Evolutionary conservation across 1,284 basidiomycete genomes (phyloP), one percentile per base, ranked within the genome.

Genomic region (Gastroboletus turbinatus): DNA sequence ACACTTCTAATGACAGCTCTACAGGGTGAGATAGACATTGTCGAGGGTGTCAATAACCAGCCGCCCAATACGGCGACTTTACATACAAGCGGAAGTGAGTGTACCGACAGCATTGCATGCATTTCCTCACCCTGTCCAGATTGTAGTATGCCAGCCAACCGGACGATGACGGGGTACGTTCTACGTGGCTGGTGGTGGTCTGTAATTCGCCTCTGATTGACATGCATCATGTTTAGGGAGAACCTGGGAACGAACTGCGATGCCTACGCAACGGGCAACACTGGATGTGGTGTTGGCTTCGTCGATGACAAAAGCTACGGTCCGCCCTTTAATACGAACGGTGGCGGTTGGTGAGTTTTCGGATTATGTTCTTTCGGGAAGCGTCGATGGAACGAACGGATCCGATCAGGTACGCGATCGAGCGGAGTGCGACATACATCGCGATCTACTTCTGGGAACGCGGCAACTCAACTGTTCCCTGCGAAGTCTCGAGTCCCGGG

Each of bases 31-130:
- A 76, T 87, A 35, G 87, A 88, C 67, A 85, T 88, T 50, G 56
- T 88, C 33, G 87, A 90, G 69, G 85, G 82, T 17, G 81, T 87
- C 30, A 87, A 88, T 62, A 78, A 81, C 60, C 72, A 77, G 60
- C 67, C 72, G 0, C 76, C 82, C 11, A 82, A 90, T 64, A 73
- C 75, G 51, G 76, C 78, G 3, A 86, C 84, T 13, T 70, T 92
- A 14, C 88, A 91, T 67, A 87, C 87, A 0, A 75, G 72, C 54
- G 39, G 52, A 23, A 45, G 67, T 62, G 32, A 38, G 65, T 52
- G 14, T 3, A 17, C 13, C 0, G 17, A 35, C 14, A 16, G 5
- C 4, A 21, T 45, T 1, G 7, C 13, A 1, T 43, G 30, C 33
- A 14, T 4, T 29, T 33, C 5, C 44, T 58, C 44, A 53, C 40